Conservation (phyloP, 352 stramenopile genomes). For the Globisporangium carolinianum region DNA sequence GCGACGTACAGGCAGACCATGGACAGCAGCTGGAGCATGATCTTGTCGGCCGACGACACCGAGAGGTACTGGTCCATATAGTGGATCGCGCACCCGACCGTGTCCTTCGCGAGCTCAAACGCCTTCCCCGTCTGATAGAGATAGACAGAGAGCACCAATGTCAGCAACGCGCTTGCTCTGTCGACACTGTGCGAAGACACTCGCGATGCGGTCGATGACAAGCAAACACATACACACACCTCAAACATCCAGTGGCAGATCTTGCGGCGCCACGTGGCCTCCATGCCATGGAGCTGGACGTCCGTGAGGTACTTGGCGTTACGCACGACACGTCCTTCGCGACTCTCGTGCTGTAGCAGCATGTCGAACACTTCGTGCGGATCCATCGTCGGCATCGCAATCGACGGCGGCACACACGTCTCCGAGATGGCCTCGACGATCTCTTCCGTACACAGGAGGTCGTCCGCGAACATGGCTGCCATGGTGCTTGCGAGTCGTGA, state of each 20-base stretch:
- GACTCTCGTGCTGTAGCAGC: slow-evolving; percentile 20
- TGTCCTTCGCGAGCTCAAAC: slow-evolving; percentile 40
- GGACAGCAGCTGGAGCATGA: slow-evolving; percentile 43
- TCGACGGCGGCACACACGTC: background rate
- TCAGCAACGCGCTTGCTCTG: background rate
- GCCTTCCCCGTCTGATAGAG: slow-evolving; percentile 28
- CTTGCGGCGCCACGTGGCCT: slow-evolving; percentile 29
- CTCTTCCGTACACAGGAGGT: slow-evolving; percentile 29
- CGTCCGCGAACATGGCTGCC: slow-evolving; percentile 13
- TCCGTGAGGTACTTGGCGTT: slow-evolving; percentile 25
- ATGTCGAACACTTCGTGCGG: slow-evolving; percentile 17
- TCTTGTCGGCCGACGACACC: slow-evolving; percentile 36
- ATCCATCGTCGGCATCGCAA: slow-evolving; percentile 3
- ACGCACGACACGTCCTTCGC: slow-evolving; percentile 10
- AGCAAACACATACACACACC: slow-evolving; percentile 10
- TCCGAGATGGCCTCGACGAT: slow-evolving; percentile 6
- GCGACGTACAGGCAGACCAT: slow-evolving; percentile 44
- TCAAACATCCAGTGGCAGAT: slow-evolving; percentile 52
- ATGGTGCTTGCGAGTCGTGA: background rate
- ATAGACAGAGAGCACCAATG: background rate
- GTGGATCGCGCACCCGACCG: slow-evolving; percentile 32
- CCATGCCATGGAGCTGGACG: slow-evolving; percentile 37
- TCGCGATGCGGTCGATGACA: background rate
- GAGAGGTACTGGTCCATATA: slow-evolving; percentile 47
- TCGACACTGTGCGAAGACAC: too few relatives aligned